Evolutionary conservation across 176 grass and related monocot genomes (phyloP).

Genomic region (Phoenix dactylifera): DNA sequence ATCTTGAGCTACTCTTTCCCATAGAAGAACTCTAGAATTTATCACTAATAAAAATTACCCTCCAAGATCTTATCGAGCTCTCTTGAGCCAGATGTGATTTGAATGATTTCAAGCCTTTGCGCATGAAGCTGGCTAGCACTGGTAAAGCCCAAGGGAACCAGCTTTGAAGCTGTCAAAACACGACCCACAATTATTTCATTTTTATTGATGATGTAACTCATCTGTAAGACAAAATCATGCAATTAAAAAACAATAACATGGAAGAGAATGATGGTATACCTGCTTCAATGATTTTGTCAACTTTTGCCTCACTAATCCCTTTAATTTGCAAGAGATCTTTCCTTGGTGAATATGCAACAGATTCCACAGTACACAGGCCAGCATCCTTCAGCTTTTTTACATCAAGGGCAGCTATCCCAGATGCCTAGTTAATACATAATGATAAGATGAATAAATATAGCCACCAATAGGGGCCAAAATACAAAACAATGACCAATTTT

Average conservation of each 20-base stretch:
- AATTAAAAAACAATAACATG: background rate
- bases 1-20: background rate
- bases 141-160: slow-evolving; percentile 89
- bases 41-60: slow-evolving; percentile 32
- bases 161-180: slow-evolving; percentile 58
- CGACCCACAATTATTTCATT: background rate
- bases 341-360: slow-evolving; percentile 70
- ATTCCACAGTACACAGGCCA: slow-evolving; percentile 85
- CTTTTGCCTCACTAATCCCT: slow-evolving; percentile 93
- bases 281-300: slow-evolving; percentile 96
- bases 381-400: slow-evolving; percentile 94
- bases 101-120: slow-evolving; percentile 91
- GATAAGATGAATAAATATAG: background rate
- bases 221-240: too few species aligned
- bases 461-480: too few species aligned
- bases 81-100: slow-evolving; percentile 78
- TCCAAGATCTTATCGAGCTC: slow-evolving; percentile 93
- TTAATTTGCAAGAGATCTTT: slow-evolving; percentile 98
- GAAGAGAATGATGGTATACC: slow-evolving; percentile 29
- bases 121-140: slow-evolving; percentile 86
- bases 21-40: background rate
- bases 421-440: slow-evolving; percentile 38
- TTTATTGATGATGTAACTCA: too few species aligned
- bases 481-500: too few species aligned
- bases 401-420: slow-evolving; percentile 84